phyloP scores from a whole-genome alignment of 352 stramenopile genomes.

The Thraustotheca clavata region DNA sequence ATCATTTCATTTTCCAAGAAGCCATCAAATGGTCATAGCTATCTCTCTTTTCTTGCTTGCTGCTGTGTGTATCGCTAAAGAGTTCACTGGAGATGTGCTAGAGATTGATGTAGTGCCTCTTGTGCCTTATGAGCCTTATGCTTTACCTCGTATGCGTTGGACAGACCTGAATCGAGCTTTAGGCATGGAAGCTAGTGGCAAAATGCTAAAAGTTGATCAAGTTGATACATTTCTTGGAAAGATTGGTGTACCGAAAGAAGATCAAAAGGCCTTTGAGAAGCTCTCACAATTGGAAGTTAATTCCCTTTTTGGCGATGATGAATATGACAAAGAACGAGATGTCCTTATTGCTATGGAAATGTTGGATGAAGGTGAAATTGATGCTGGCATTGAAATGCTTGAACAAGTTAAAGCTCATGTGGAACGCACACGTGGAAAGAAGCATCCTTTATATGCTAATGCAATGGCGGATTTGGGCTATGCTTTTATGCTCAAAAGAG shows the following conservation, averaged over 20 bases:
- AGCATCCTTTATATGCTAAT: slow-evolving; percentile 20
- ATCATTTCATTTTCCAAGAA: not conserved
- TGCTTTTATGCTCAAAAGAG: slow-evolving; percentile 10
- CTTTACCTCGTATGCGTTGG: slow-evolving; percentile 18
- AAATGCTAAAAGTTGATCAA: slow-evolving; percentile 9
- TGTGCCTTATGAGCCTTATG: slow-evolving; percentile 2
- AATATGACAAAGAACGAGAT: slow-evolving; percentile 10
- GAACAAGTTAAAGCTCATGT: not conserved
- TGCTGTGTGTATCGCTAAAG: not conserved
- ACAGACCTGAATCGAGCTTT: slow-evolving; percentile 14
- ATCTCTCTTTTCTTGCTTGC: not conserved
- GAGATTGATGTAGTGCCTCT: slow-evolving; percentile 18
- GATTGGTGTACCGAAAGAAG: slow-evolving; percentile 18
- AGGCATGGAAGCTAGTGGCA: slow-evolving; percentile 2
- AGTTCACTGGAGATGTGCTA: not conserved
- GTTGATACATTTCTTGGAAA: slow-evolving; percentile 18
- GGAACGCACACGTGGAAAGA: not conserved
- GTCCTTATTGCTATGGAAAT: slow-evolving; percentile 9
- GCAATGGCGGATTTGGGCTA: slow-evolving; percentile 15
- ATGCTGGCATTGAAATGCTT: slow-evolving; percentile 7
- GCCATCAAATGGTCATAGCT: not conserved
- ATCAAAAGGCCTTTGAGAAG: not conserved
- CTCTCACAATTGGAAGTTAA: slow-evolving; percentile 15
- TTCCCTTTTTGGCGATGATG: slow-evolving; percentile 8
- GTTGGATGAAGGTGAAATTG: slow-evolving; percentile 10